Conservation (phyloP, 495 filamentous ascomycete genomes). For the Lophiotrema nucula region DNA sequence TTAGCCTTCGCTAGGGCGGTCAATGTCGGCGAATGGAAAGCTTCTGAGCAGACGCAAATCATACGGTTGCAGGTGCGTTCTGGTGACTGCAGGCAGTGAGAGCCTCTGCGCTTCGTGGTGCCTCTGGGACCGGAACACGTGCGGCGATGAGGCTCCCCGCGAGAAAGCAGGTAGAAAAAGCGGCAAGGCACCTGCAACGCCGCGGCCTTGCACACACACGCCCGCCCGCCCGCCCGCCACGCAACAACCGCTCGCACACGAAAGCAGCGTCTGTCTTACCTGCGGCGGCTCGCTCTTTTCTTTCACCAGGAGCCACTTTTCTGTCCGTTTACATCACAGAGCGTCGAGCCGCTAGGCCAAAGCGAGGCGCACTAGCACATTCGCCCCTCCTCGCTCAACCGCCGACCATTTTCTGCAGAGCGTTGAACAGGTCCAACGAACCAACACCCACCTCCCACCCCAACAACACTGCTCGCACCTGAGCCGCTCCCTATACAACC, state of each 20-base stretch:
- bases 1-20: not conserved
- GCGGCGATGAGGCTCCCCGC: not conserved
- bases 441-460: constrained; percentile 18
- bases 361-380: constrained; percentile 31
- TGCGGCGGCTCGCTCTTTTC: not conserved
- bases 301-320: constrained; percentile 15
- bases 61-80: no score
- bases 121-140: not conserved
- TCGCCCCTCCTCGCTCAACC: constrained; percentile 23
- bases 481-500: not conserved
- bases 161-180: not conserved
- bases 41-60: no score
- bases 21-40: not conserved
- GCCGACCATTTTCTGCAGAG: constrained; percentile 33
- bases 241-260: not conserved
- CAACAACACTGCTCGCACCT: constrained; percentile 20
- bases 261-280: not conserved
- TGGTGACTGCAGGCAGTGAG: not conserved
- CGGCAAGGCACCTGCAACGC: not conserved
- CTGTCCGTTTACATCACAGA: constrained; percentile 22
- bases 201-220: not conserved
- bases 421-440: constrained; percentile 12
- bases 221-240: not conserved
- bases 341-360: constrained; percentile 18
- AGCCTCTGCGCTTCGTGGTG: not conserved